Evolutionary conservation across 2,329 filamentous ascomycete genomes (phyloP).

Genomic region (Diplodia mutila): DNA sequence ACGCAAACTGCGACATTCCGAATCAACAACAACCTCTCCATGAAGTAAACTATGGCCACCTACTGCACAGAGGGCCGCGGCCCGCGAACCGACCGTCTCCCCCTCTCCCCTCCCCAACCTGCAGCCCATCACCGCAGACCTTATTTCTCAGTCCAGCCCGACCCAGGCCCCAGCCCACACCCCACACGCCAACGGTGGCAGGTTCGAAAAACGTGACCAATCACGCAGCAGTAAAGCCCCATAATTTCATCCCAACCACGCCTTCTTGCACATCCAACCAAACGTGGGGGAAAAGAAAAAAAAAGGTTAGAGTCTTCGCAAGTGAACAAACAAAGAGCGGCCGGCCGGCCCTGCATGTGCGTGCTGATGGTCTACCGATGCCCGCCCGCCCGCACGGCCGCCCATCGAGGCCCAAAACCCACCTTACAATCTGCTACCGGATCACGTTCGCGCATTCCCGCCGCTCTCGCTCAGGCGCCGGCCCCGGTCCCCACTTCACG

Average conservation of each 20-base stretch:
- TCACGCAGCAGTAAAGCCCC: background rate
- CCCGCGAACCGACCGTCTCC: background rate
- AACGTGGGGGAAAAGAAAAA: too few relatives aligned
- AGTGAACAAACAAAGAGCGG: too few relatives aligned
- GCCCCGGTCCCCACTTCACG: too few relatives aligned
- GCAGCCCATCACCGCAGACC: background rate
- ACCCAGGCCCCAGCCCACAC: background rate
- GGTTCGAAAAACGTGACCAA: background rate
- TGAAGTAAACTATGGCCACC: background rate
- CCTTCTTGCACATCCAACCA: too few relatives aligned
- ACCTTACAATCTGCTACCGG: background rate
- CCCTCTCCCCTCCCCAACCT: too few relatives aligned
- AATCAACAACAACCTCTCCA: background rate
- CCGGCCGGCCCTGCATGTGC: too few relatives aligned
- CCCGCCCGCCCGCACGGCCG: too few relatives aligned
- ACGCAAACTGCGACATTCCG: background rate
- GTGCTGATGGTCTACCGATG: too few relatives aligned
- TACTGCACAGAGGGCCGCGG: background rate
- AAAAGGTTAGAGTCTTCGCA: too few relatives aligned
- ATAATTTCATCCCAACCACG: background rate
- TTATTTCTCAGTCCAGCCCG: background rate
- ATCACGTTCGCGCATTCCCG: background rate
- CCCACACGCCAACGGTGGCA: background rate
- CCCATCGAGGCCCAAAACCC: too few relatives aligned
- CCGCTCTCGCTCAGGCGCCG: background rate